A percentile compares a stretch with the other conserved stretches of the same genome.
These are phyloP conservation scores for Silene noctiflora DNA, from an alignment of 179 eudicot species.

Conservation along the genomic window DNA sequence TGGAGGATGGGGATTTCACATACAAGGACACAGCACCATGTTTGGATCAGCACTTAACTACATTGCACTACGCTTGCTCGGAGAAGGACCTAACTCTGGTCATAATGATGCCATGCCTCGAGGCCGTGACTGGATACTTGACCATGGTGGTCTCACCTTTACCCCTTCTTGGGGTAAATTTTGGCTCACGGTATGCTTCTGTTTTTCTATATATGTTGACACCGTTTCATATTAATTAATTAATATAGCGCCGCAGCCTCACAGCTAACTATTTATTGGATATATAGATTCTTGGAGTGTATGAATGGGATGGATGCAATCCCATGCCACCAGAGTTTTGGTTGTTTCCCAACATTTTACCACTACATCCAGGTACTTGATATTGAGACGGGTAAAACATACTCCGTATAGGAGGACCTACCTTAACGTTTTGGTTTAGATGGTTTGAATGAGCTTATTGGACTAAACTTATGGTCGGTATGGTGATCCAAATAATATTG, in stretches of 20 bases:
- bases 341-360: slow-evolving; percentile 55
- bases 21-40: slow-evolving; percentile 63
- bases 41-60: slow-evolving; percentile 56
- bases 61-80: slow-evolving; percentile 50
- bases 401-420: too few species aligned
- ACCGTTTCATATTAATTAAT: too few species aligned
- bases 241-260: too few species aligned
- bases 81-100: slow-evolving; percentile 51
- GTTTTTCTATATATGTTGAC: too few species aligned
- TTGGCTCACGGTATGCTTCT: slow-evolving; percentile 49
- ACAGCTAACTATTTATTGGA: not conserved
- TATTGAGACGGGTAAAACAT: too few species aligned
- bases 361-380: slow-evolving; percentile 62
- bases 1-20: slow-evolving; percentile 83
- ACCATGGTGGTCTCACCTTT: slow-evolving; percentile 53
- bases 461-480: not conserved
- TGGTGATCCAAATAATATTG: slow-evolving; percentile 1
- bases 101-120: slow-evolving; percentile 32
- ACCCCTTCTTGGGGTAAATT: slow-evolving; percentile 81
- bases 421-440: too few species aligned
- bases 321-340: slow-evolving; percentile 88
- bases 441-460: too few species aligned
- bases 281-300: slow-evolving; percentile 60
- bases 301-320: slow-evolving; percentile 83
- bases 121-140: slow-evolving; percentile 62